These are phyloP conservation scores for Venturiaceae sp. DNA, from an alignment of 2,329 filamentous ascomycete species.

Conservation along the genomic window DNA sequence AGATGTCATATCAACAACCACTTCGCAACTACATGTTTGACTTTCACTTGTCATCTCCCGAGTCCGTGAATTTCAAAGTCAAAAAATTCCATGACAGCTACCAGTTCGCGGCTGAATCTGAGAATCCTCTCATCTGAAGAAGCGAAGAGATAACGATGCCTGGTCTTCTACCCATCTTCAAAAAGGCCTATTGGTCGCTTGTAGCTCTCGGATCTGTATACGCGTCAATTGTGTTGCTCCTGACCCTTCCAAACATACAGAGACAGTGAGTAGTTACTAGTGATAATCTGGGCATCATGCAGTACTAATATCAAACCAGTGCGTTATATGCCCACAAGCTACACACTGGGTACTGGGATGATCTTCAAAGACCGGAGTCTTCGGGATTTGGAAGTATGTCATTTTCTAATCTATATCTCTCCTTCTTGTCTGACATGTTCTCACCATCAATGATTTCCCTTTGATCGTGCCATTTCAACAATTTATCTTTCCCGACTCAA, in stretches of 20 bases:
- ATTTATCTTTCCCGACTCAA: background rate
- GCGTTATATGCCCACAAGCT: constrained; percentile 77
- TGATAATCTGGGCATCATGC: constrained; percentile 7
- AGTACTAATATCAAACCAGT: constrained; percentile 35
- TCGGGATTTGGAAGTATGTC: constrained; percentile 75
- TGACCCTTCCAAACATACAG: constrained; percentile 64
- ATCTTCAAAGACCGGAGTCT: constrained; percentile 65
- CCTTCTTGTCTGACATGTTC: background rate
- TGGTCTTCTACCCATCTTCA: constrained; percentile 5
- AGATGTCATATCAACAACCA: background rate
- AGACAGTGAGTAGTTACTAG: constrained; percentile 55
- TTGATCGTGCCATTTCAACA: background rate
- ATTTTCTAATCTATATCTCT: background rate
- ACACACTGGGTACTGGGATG: constrained; percentile 60
- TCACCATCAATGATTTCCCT: background rate
- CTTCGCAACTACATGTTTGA: background rate
- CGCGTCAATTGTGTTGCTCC: constrained; percentile 45
- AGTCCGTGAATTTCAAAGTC: too few relatives aligned
- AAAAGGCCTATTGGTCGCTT: constrained; percentile 27
- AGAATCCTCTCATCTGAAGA: too few relatives aligned
- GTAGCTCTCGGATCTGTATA: constrained; percentile 27
- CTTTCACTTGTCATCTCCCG: background rate
- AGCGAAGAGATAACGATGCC: background rate
- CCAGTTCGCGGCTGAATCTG: too few relatives aligned
- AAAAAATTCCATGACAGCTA: too few relatives aligned